Percentiles rank a stretch among this genome's conserved stretches.
These are phyloP conservation scores for Orbilia blumenaviensis DNA, from an alignment of 2,329 filamentous ascomycete species.

Conservation along the genomic window DNA sequence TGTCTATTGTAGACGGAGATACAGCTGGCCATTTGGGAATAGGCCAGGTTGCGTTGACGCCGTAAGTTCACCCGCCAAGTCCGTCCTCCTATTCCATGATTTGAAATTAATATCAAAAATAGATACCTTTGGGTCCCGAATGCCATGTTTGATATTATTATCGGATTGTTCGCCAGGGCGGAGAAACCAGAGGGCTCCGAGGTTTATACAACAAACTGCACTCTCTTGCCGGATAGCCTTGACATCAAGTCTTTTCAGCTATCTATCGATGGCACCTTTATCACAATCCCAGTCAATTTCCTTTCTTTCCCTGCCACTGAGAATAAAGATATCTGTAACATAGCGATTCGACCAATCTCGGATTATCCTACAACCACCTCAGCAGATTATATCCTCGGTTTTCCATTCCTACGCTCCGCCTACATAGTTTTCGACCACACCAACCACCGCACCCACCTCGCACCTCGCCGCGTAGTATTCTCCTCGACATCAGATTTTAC, in stretches of 20 bases:
- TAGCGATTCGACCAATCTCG: constrained; percentile 32
- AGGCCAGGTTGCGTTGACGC: constrained; percentile 20
- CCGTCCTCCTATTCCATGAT: neutral
- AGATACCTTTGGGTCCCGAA: constrained; percentile 50
- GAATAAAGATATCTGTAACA: neutral
- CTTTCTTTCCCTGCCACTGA: neutral
- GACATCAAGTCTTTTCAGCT: constrained; percentile 28
- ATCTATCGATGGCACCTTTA: constrained; percentile 35
- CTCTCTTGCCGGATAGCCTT: neutral
- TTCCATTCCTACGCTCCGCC: constrained; percentile 37
- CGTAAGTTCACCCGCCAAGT: constrained; percentile 25
- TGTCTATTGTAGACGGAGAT: constrained; percentile 15
- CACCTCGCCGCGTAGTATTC: constrained; percentile 17
- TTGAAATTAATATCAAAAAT: neutral
- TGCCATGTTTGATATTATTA: constrained; percentile 33
- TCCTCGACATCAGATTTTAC: neutral
- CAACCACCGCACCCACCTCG: constrained; percentile 30
- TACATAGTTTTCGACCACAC: constrained; percentile 47
- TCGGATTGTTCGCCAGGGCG: constrained; percentile 23
- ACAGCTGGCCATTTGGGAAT: constrained; percentile 20
- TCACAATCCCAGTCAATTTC: constrained; percentile 14
- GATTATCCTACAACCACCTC: constrained; percentile 12
- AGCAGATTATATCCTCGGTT: constrained; percentile 40
- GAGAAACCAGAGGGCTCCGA: constrained; percentile 8
- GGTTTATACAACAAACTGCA: constrained; percentile 20